phyloP scores from a whole-genome alignment of 768 basidiomycete genomes.

The Cystobasidium tubakii region DNA sequence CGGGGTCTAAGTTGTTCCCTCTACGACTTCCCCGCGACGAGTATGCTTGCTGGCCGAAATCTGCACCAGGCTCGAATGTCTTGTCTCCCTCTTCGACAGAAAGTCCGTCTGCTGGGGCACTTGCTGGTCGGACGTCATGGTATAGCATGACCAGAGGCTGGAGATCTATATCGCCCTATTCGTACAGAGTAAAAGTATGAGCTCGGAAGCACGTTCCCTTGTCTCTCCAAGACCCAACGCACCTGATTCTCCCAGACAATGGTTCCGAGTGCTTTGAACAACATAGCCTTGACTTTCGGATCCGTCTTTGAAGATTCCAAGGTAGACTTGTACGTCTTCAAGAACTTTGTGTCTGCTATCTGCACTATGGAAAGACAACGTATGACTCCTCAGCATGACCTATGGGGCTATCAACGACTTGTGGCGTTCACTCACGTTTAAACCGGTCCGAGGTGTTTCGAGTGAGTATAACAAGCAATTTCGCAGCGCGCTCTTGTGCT shows the following conservation, averaged over 20 bases:
- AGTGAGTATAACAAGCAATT: constrained; percentile 39
- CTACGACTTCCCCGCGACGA: neutral
- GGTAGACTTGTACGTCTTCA: constrained; percentile 32
- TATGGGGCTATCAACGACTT: neutral
- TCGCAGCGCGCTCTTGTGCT: constrained; percentile 32
- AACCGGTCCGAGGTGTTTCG: constrained; percentile 39
- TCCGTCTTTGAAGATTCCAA: constrained; percentile 32
- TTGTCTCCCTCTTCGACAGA: constrained; percentile 41
- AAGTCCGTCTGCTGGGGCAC: constrained; percentile 36
- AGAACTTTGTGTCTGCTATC: constrained; percentile 43
- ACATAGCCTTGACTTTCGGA: constrained; percentile 38
- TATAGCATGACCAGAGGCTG: constrained; percentile 34
- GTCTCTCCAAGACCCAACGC: too few species aligned
- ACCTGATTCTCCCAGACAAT: constrained; percentile 42
- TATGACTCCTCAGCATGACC: neutral
- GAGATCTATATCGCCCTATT: constrained; percentile 38
- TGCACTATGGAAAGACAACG: constrained; percentile 28
- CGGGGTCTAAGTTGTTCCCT: neutral
- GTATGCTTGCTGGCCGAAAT: constrained; percentile 10
- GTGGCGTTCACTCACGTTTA: constrained; percentile 29
- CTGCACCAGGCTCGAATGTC: constrained; percentile 38
- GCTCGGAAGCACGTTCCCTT: neutral
- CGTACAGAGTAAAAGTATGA: too few species aligned
- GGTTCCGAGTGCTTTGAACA: constrained; percentile 36
- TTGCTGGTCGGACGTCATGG: constrained; percentile 37